Conservation (phyloP, 1,284 basidiomycete species). For the Schizophyllum amplum region DNA sequence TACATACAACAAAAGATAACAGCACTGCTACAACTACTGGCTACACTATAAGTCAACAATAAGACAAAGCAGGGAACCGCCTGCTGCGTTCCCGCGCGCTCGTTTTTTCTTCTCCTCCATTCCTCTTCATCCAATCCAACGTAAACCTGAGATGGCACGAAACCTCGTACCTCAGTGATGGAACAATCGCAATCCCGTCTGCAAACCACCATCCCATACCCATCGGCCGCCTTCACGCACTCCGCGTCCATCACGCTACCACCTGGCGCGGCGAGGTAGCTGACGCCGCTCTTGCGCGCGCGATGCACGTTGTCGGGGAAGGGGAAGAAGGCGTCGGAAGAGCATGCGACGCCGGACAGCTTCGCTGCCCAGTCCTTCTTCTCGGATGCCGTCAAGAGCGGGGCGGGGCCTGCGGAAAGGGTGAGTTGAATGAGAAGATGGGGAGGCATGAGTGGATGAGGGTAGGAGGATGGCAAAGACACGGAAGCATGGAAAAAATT, state of each 20-base stretch:
- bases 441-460: neutral
- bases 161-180: conserved; percentile 79
- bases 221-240: conserved; percentile 91
- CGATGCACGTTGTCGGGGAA: conserved; percentile 98
- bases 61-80: neutral
- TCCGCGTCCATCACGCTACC: conserved; percentile 97
- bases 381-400: conserved; percentile 65
- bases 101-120: neutral
- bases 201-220: conserved; percentile 82
- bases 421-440: neutral
- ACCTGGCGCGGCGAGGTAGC: conserved; percentile 89
- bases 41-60: neutral
- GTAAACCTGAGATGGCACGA: no score
- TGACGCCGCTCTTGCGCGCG: conserved; percentile 85
- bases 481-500: neutral
- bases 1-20: neutral
- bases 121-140: neutral
- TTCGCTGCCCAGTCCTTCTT: conserved; percentile 63
- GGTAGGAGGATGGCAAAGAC: neutral
- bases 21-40: neutral
- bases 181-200: conserved; percentile 81
- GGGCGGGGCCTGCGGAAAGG: conserved; percentile 35
- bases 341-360: conserved; percentile 84
- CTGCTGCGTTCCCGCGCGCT: neutral
- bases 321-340: conserved; percentile 98